Conservation (phyloP, 495 filamentous ascomycete species). For the Xylaria grammica region DNA sequence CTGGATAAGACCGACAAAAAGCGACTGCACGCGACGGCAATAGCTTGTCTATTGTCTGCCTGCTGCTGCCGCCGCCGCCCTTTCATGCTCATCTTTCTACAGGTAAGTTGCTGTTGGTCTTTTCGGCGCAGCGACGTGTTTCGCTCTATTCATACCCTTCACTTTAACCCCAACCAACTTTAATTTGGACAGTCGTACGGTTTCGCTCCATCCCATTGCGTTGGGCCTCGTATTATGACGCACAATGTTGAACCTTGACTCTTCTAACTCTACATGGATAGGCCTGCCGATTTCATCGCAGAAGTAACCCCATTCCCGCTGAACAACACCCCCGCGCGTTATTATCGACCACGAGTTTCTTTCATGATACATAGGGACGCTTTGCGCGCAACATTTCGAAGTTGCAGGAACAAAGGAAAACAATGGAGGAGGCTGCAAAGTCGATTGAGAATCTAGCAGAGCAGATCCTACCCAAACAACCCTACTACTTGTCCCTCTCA, state of each 20-base stretch:
- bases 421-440: constrained; percentile 57
- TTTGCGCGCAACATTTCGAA: constrained; percentile 37
- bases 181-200: not conserved
- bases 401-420: constrained; percentile 42
- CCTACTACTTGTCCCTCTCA: constrained; percentile 50
- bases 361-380: constrained; percentile 24
- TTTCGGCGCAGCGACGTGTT: not conserved
- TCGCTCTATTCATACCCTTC: not conserved
- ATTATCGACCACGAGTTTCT: not conserved
- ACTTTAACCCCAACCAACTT: not conserved
- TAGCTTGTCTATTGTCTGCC: constrained; percentile 26
- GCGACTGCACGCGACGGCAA: constrained; percentile 37
- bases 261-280: constrained; percentile 11
- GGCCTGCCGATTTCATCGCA: constrained; percentile 12
- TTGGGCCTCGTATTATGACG: constrained; percentile 3
- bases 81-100: constrained; percentile 3
- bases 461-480: constrained; percentile 47
- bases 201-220: constrained; percentile 10
- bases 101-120: constrained; percentile 6
- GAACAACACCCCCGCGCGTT: constrained; percentile 5
- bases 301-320: not conserved
- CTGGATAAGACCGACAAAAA: constrained; percentile 38
- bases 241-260: constrained; percentile 9
- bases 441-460: constrained; percentile 49
- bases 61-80: constrained; percentile 14